phyloP scores from a whole-genome alignment of 139 green algal species.

The Auxenochlorella protothecoides region DNA sequence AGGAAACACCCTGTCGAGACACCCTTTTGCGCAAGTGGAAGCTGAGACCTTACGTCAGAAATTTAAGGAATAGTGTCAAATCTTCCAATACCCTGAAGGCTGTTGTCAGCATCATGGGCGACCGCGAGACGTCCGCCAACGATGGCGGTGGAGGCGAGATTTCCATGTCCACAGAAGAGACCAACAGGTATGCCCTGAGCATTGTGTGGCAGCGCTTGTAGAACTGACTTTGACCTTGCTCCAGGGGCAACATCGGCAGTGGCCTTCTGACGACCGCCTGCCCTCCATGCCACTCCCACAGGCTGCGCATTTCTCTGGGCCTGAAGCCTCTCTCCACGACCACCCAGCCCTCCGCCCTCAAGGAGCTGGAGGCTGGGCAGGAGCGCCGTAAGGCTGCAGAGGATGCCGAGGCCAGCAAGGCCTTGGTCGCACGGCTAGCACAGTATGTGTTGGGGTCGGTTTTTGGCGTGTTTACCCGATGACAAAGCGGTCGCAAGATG shows the following conservation, averaged over 20 bases:
- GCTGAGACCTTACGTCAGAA: not conserved
- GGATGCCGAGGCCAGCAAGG: conserved; percentile 28
- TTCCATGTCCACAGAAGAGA: conserved; percentile 64
- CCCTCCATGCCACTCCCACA: conserved; percentile 14
- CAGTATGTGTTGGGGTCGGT: no score
- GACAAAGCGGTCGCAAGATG: not conserved
- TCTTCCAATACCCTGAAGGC: not conserved
- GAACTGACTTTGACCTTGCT: no score
- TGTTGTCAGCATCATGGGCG: not conserved
- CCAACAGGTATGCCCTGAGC: conserved; percentile 49
- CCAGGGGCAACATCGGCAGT: no score
- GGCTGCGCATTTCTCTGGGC: conserved; percentile 54
- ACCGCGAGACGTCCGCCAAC: not conserved
- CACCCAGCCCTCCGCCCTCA: not conserved
- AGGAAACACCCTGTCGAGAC: not conserved
- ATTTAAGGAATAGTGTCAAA: not conserved
- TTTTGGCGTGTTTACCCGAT: conserved; percentile 1
- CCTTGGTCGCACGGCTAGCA: not conserved
- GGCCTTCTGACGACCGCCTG: no score
- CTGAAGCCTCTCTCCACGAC: conserved; percentile 47
- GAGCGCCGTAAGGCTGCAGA: conserved; percentile 24
- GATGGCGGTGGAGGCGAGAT: conserved; percentile 30
- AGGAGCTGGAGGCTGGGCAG: conserved; percentile 21
- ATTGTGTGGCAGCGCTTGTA: no score
- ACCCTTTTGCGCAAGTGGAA: not conserved